phyloP scores from a whole-genome alignment of 169 alveolate species.

The Eimeria maxima region DNA sequence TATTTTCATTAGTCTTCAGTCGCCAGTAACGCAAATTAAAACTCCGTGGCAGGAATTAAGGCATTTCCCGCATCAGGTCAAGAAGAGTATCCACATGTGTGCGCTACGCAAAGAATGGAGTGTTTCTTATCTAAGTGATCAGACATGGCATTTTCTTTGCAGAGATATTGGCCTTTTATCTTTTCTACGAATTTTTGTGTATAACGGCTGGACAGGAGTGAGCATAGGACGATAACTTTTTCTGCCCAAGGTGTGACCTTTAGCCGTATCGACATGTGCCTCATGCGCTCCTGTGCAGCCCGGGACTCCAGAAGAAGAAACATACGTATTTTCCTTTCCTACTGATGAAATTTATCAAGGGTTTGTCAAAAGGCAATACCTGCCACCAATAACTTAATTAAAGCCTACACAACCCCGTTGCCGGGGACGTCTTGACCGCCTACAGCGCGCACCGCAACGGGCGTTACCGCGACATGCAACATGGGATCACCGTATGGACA shows the following conservation, averaged over 20 bases:
- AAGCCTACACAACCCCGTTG: not conserved
- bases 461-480: not conserved
- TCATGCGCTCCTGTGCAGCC: conserved; percentile 64
- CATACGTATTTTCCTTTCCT: conserved; percentile 81
- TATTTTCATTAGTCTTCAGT: not conserved
- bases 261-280: conserved; percentile 17
- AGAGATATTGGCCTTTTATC: not conserved
- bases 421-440: not conserved
- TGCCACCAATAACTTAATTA: not conserved
- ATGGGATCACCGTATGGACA: not conserved
- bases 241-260: not conserved
- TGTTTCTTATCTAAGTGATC: not conserved
- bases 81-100: not conserved
- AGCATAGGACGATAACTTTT: too few species aligned
- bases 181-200: not conserved
- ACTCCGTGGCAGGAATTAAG: not conserved
- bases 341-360: conserved; percentile 63
- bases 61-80: not conserved
- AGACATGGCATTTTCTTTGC: not conserved
- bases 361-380: conserved; percentile 3
- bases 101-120: not conserved
- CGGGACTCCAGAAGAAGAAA: conserved; percentile 79
- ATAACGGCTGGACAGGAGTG: not conserved
- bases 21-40: not conserved
- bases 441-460: too few species aligned